These are phyloP conservation scores for Clitopilus passeckerianus DNA, from an alignment of 768 basidiomycete genomes.

Conservation along the genomic window DNA sequence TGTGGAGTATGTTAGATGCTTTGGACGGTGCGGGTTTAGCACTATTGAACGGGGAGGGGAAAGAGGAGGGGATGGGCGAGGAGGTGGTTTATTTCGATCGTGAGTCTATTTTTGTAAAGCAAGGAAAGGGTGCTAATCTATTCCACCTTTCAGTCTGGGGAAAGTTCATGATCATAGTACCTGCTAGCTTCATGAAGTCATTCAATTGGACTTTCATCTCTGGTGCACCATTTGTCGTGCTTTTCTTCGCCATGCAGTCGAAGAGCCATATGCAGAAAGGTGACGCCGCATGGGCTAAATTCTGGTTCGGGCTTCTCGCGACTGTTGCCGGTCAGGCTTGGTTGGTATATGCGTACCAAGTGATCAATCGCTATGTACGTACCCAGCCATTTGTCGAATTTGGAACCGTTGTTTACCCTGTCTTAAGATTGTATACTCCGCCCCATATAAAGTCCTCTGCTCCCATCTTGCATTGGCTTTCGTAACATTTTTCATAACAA, in stretches of 20 bases:
- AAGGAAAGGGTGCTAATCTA: not conserved
- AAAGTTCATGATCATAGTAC: slow-evolving; percentile 1
- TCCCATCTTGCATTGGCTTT: slow-evolving; percentile 18
- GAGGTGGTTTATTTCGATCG: slow-evolving; percentile 68
- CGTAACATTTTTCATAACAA: not conserved
- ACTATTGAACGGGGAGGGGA: slow-evolving; percentile 42
- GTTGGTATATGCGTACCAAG: slow-evolving; percentile 42
- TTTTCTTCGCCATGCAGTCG: slow-evolving; percentile 18
- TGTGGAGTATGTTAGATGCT: slow-evolving; percentile 81
- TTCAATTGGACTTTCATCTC: slow-evolving; percentile 58
- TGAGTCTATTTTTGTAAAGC: slow-evolving; percentile 28
- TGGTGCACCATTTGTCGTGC: slow-evolving; percentile 51
- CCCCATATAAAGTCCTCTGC: slow-evolving; percentile 43
- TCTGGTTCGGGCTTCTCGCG: slow-evolving; percentile 56
- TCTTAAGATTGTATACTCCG: slow-evolving; percentile 55
- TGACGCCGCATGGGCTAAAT: slow-evolving; percentile 38
- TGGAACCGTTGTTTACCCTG: not conserved
- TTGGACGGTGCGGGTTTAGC: slow-evolving; percentile 48
- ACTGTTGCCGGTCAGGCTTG: slow-evolving; percentile 39
- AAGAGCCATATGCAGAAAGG: not conserved
- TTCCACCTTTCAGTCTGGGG: not conserved
- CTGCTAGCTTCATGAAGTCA: slow-evolving; percentile 42
- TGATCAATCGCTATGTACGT: slow-evolving; percentile 62
- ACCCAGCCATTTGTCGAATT: not conserved
- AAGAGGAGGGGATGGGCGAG: slow-evolving; percentile 13